Conservation (phyloP, 75 land plant genomes). For the Pinus taeda region DNA sequence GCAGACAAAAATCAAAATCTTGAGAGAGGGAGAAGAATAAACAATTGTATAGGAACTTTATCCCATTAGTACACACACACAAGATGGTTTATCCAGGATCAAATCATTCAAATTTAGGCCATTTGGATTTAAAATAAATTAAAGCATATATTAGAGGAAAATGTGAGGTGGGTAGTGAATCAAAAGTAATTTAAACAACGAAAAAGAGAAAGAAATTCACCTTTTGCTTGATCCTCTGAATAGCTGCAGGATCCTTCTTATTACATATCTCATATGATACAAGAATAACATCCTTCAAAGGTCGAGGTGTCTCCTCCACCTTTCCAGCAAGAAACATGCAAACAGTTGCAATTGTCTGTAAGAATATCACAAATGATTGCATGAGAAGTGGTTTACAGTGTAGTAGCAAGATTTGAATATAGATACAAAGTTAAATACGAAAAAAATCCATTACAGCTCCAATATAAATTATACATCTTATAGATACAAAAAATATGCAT, state of each 20-base stretch:
- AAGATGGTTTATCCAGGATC: background rate
- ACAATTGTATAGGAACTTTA: background rate
- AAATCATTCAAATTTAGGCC: background rate
- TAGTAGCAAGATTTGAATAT: background rate
- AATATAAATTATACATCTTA: no score
- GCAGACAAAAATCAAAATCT: background rate
- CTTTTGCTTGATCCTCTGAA: conserved; percentile 77
- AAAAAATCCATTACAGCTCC: no score
- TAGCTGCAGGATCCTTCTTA: conserved; percentile 83
- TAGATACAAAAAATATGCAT: no score
- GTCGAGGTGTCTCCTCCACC: conserved; percentile 92
- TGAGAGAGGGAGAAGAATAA: background rate
- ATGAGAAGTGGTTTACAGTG: background rate
- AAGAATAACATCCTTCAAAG: conserved; percentile 76
- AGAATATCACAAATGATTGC: background rate
- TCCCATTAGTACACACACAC: background rate
- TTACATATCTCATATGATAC: conserved; percentile 71
- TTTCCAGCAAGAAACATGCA: conserved; percentile 98
- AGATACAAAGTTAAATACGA: no score
- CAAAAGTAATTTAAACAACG: background rate
- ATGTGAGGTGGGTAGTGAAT: background rate
- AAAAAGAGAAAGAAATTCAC: conserved; percentile 23
- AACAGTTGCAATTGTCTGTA: conserved; percentile 87
- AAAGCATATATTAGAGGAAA: background rate
- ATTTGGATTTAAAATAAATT: background rate